Evolutionary conservation across 495 filamentous ascomycete species (phyloP), one percentile per base, ranked within the genome.

Genomic region (Xylaria cubensis): DNA sequence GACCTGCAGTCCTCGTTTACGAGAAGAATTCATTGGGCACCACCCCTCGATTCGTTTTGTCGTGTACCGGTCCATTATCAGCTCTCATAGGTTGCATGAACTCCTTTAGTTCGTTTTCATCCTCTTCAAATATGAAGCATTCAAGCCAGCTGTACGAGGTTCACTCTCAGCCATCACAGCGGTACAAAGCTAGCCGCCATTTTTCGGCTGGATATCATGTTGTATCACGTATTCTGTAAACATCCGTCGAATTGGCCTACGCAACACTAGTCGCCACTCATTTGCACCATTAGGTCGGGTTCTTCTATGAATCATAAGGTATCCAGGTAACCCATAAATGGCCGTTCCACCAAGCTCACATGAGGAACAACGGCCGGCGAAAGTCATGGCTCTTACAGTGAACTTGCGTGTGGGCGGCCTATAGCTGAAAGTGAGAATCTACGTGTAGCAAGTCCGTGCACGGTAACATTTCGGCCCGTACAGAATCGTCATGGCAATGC

Each of bases 1-100:
- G 56, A 63, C 42, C 68, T 74, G 75, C 69, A 69, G 71, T 58
- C 67, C 67, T 79, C 77, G 77, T 72, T 72, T 79, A 79, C 36
- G 59, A 42, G 67, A 70, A 19, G 24, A 74, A 74, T 64, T 64
- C 53, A 79, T 79, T 79, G 77, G 77, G 59, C 46, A 26, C 19
- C 51, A 12, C 59, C 48, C 42, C 6, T 66, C 63, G 46, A 66
- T 26, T 42, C 50, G 53, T 75, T 56, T 56, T 75, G 48, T 64
- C 64, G 55, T 59, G 73, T 59, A 46, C 39, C 56, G 59, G 51
- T 24, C 62, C 70, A 64, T 53, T 56, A 39, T 78, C 71, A 48
- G 42, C 65, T 59, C 44, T 53, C 42, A 69, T 66, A 62, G 70
- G 44, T 34, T 48, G 32, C 69, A 26, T 71, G 65, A 42, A 29